These are phyloP conservation scores for Russula vinacea DNA, from an alignment of 768 basidiomycete species.

Conservation along the genomic window DNA sequence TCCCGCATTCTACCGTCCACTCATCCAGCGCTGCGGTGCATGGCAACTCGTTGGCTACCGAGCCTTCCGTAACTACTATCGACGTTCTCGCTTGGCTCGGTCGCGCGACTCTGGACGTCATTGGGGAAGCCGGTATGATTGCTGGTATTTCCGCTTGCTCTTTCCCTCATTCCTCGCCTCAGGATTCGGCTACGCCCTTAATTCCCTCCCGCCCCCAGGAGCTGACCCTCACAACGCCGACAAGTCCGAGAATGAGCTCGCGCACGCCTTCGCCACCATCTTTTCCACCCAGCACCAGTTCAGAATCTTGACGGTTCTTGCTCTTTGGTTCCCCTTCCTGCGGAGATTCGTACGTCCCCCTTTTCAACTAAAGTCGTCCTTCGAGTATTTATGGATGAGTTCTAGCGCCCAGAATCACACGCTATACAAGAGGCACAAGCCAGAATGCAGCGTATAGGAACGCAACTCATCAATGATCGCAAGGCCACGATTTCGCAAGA, in stretches of 20 bases:
- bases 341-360: conserved; percentile 48
- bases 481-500: conserved; percentile 1
- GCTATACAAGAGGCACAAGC: conserved; percentile 15
- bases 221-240: conserved; percentile 37
- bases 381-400: not conserved
- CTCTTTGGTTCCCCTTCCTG: conserved; percentile 56
- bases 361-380: conserved; percentile 41
- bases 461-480: conserved; percentile 26
- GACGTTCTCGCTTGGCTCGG: conserved; percentile 66
- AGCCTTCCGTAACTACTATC: conserved; percentile 36
- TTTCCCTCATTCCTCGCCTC: conserved; percentile 17
- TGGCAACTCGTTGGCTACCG: conserved; percentile 5
- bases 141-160: not conserved
- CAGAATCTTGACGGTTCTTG: conserved; percentile 50
- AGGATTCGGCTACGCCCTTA: conserved; percentile 57
- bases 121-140: conserved; percentile 60
- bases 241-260: conserved; percentile 47
- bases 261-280: conserved; percentile 52
- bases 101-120: conserved; percentile 69
- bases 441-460: conserved; percentile 27
- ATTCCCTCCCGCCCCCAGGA: conserved; percentile 45
- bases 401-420: conserved; percentile 21
- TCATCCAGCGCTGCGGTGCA: conserved; percentile 23
- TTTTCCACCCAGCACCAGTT: conserved; percentile 54
- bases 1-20: conserved; percentile 19